Conservation (phyloP, 2,329 filamentous ascomycete species). For the Neofusicoccum umdonicola region DNA sequence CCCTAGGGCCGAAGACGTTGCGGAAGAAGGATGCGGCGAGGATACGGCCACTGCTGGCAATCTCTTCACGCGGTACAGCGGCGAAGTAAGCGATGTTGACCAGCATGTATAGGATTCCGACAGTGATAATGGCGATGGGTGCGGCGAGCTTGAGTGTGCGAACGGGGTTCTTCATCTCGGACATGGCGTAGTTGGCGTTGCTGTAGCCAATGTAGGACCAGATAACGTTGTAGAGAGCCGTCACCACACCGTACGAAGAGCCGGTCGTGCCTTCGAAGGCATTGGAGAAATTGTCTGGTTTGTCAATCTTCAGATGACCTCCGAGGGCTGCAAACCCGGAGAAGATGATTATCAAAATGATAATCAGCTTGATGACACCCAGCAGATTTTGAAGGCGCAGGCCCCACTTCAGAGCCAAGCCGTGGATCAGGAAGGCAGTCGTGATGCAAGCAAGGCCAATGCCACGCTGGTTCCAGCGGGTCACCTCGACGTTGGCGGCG, state of each 20-base stretch:
- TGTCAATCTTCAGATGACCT: slow-evolving; percentile 59
- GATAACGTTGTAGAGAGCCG: slow-evolving; percentile 69
- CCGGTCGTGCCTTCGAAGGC: slow-evolving; percentile 66
- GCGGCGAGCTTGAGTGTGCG: slow-evolving; percentile 65
- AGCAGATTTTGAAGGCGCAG: slow-evolving; percentile 66
- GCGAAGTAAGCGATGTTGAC: slow-evolving; percentile 68
- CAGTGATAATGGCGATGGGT: slow-evolving; percentile 57
- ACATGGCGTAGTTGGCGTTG: slow-evolving; percentile 66
- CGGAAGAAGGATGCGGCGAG: slow-evolving; percentile 59
- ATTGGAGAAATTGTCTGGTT: slow-evolving; percentile 62
- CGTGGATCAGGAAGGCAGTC: slow-evolving; percentile 64
- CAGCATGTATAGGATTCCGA: slow-evolving; percentile 64
- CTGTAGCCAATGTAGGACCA: slow-evolving; percentile 68
- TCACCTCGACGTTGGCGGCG: slow-evolving; percentile 61
- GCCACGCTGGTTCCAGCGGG: slow-evolving; percentile 65
- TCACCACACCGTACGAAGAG: slow-evolving; percentile 66
- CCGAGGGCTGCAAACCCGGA: slow-evolving; percentile 60
- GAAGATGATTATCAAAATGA: slow-evolving; percentile 64
- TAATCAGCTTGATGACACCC: slow-evolving; percentile 63
- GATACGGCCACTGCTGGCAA: slow-evolving; percentile 53
- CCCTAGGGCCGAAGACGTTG: slow-evolving; percentile 51
- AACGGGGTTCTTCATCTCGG: slow-evolving; percentile 65
- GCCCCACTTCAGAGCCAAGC: slow-evolving; percentile 62
- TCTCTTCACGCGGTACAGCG: slow-evolving; percentile 56
- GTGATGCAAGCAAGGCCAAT: slow-evolving; percentile 67